phyloP scores from a whole-genome alignment of 306 rosid genomes.

The Medicago lupulina region DNA sequence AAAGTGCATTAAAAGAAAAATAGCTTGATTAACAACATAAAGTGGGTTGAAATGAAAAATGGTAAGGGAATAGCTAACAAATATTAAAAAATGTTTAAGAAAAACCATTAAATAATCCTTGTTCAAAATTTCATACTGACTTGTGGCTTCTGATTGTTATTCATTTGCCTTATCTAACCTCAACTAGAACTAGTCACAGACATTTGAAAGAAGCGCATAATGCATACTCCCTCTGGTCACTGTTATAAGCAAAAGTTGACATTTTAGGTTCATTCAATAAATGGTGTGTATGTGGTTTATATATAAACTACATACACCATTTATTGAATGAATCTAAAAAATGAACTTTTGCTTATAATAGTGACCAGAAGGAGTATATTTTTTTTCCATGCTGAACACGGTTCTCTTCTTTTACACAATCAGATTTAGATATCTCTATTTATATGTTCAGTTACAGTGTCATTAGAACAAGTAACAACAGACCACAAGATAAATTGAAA shows the following conservation, averaged over 20 bases:
- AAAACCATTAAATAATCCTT: too few species aligned
- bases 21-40: not conserved
- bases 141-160: not conserved
- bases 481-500: not conserved
- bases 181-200: not conserved
- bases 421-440: not conserved
- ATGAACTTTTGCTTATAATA: too few species aligned
- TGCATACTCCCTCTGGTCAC: too few species aligned
- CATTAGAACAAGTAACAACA: not conserved
- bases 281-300: too few species aligned
- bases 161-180: not conserved
- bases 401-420: not conserved
- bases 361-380: too few species aligned
- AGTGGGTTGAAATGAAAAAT: too few species aligned
- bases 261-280: too few species aligned
- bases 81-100: not conserved
- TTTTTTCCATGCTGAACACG: not conserved
- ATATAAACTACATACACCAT: too few species aligned
- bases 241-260: too few species aligned
- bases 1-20: not conserved
- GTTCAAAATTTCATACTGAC: not conserved
- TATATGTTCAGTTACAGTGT: not conserved
- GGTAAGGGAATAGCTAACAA: not conserved
- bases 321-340: too few species aligned
- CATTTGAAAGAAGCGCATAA: not conserved